Base-by-base conservation (phyloP, 306 rosid species). In the Ziziphus jujuba region DNA sequence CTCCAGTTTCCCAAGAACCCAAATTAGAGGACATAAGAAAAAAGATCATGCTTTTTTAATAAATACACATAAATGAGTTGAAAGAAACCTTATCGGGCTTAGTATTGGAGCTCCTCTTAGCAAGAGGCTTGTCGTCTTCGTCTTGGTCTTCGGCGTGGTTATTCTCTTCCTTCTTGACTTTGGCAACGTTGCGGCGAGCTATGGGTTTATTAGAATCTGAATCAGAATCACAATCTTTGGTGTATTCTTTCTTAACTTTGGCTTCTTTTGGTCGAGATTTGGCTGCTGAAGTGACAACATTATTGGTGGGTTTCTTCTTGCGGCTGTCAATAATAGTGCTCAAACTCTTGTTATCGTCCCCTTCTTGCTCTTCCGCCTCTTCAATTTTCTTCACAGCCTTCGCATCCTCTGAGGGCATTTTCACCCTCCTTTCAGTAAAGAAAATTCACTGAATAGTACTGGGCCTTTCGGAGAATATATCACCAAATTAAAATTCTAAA, bases 331-430 rank as follows among this genome's bases (percentile, higher is more conserved):
- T 52, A 22, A 73, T 35, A 13, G 72, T 49, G n/a, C 61, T 81
- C 28, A 75, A 65, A 77, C 68, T 74, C 69, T 35, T 77, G 45
- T 55, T 47, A 28, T 75, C 77, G 11, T 67, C 80, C 11, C 60
- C 71, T 13, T 59, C 87, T 38, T 82, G 76, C 15, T 45, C 76
- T 25, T 56, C 50, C 56, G 59, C 73, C 33, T 34, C 28, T 66
- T 54, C 66, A 35, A 43, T 62, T 45, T 63, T 74, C 78, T 77
- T 86, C 53, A 70, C 70, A 5, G 72, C 49, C 76, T 76, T 84
- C 35, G 76, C 64, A n/a, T 86, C 89, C 65, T 79, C 87, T 0
- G 87, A 82, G 51, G 89, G 52, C 96, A 91, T 91, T 65, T 58
- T 49, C 19, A 36, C 12, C 31, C 24, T 63, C 14, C 10, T 9